phyloP scores from a whole-genome alignment of 176 grass and related monocot species.

The Rhipidocladum racemiflorum region DNA sequence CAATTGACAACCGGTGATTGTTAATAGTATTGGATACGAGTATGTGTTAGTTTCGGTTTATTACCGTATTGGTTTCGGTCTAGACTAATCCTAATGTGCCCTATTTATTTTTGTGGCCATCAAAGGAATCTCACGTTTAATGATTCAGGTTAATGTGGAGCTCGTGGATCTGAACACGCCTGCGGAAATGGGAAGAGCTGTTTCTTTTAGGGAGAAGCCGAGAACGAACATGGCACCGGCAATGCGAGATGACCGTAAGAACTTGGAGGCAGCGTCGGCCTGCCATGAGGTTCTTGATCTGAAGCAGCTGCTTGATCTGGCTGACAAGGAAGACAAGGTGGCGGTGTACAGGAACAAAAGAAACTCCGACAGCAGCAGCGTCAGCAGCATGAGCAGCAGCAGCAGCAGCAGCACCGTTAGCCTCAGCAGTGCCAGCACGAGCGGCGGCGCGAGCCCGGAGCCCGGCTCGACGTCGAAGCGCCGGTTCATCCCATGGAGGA shows the following conservation, averaged over 20 bases:
- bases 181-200: neutral
- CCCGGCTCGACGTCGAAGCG: constrained; percentile 43
- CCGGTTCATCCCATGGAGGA: constrained; percentile 42
- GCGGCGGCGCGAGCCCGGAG: constrained; percentile 59
- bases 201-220: constrained; percentile 27
- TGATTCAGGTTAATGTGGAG: constrained; percentile 57
- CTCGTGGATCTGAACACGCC: constrained; percentile 28
- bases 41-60: neutral
- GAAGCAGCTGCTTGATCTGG: constrained; percentile 51
- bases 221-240: neutral
- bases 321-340: constrained; percentile 44
- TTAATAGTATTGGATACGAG: neutral
- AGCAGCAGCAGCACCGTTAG: constrained; percentile 43
- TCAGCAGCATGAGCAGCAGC: constrained; percentile 40
- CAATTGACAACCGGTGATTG: neutral
- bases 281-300: constrained; percentile 42
- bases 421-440: constrained; percentile 44
- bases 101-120: neutral
- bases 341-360: constrained; percentile 38
- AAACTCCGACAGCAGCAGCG: constrained; percentile 39
- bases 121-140: neutral
- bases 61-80: neutral
- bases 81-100: neutral
- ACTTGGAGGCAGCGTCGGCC: constrained; percentile 4
- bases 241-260: constrained; percentile 14